Conservation (phyloP, 2,329 filamentous ascomycete genomes). For the Coniochaeta hoffmannii region DNA sequence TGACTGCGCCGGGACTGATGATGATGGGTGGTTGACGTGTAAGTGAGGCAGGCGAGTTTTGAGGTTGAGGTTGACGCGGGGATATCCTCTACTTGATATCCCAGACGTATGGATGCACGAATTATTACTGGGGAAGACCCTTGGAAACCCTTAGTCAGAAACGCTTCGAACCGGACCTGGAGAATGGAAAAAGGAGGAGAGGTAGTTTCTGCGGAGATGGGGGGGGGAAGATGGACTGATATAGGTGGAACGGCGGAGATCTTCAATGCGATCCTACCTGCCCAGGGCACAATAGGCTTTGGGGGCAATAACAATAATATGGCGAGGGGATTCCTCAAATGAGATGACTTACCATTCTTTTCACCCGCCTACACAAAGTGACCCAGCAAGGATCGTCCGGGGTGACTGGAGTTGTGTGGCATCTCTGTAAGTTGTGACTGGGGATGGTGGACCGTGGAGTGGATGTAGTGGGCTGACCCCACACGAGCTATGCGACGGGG, state of each 20-base stretch:
- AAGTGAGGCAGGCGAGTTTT: neutral
- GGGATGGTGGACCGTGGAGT: neutral
- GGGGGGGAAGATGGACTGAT: neutral
- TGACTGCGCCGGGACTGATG: too few species aligned
- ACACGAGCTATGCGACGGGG: neutral
- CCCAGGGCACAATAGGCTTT: neutral
- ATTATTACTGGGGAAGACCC: neutral
- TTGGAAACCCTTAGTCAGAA: neutral
- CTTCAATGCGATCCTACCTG: neutral
- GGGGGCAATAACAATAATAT: neutral
- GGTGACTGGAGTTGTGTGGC: neutral
- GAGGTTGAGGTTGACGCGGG: neutral
- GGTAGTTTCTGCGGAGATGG: neutral
- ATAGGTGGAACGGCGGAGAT: neutral
- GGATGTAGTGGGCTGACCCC: neutral
- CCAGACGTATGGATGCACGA: neutral
- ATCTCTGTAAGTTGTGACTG: neutral
- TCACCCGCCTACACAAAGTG: neutral
- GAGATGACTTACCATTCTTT: neutral
- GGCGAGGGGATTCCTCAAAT: constrained; percentile 1
- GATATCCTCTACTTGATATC: neutral
- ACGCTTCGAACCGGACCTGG: neutral
- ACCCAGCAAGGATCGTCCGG: constrained; percentile 1
- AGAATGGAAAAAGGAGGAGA: neutral
- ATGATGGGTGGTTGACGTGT: neutral